Evolutionary conservation across 2,329 filamentous ascomycete genomes (phyloP).

Genomic region (Penicillium janthinellum): DNA sequence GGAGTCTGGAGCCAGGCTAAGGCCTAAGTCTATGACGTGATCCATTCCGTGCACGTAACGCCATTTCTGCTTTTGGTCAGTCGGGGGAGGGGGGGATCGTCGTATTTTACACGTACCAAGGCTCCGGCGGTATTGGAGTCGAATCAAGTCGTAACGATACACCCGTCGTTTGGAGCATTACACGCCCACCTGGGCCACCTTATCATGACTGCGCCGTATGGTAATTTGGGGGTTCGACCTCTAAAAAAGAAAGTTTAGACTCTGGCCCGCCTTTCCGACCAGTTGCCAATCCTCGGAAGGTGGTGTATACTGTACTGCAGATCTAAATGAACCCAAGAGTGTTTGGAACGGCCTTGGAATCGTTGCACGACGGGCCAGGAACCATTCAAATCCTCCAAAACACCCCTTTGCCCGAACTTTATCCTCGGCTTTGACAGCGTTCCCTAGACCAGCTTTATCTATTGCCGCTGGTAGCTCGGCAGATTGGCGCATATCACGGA

Average conservation of each 20-base stretch:
- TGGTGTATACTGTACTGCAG: background rate
- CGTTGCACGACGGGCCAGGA: background rate
- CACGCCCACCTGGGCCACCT: background rate
- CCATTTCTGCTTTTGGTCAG: slow-evolving; percentile 10
- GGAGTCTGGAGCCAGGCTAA: background rate
- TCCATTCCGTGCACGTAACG: slow-evolving; percentile 2
- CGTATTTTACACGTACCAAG: background rate
- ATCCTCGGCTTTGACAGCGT: background rate
- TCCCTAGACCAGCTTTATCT: background rate
- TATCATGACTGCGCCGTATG: background rate
- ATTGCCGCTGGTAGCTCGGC: background rate
- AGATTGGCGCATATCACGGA: background rate
- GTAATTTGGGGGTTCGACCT: background rate
- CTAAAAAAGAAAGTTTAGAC: background rate
- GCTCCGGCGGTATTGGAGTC: background rate
- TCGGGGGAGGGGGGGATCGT: background rate
- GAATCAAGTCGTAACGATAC: background rate
- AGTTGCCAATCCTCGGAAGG: background rate
- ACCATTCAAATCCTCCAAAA: background rate
- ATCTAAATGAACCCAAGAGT: background rate
- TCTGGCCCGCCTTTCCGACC: background rate
- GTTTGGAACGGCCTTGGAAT: background rate
- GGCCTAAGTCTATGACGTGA: slow-evolving; percentile 18
- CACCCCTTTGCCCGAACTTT: background rate
- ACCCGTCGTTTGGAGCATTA: background rate